A percentile compares a stretch with the other conserved stretches of the same genome.
Conservation (phyloP, 2,329 filamentous ascomycete species). For the Cytospora leucostoma region DNA sequence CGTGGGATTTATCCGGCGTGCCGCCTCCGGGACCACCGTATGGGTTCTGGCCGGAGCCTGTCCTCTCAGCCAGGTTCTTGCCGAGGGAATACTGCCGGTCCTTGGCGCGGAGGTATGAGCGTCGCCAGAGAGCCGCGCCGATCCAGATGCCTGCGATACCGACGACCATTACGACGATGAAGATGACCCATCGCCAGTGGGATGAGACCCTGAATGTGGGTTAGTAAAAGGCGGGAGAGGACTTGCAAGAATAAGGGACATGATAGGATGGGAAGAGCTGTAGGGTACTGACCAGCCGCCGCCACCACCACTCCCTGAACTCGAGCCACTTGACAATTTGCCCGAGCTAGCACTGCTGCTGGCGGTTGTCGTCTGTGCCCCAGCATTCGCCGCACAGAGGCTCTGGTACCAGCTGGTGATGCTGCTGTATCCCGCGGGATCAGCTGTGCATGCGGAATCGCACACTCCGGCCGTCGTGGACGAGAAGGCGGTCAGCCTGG, state of each 20-base stretch:
- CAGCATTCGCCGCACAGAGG: constrained; percentile 57
- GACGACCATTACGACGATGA: constrained; percentile 73
- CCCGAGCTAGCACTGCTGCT: constrained; percentile 34
- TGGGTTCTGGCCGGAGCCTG: constrained; percentile 33
- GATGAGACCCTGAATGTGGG: constrained; percentile 57
- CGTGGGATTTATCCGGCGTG: constrained; percentile 32
- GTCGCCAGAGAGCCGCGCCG: constrained; percentile 69
- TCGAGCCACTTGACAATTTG: constrained; percentile 31
- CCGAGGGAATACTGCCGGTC: constrained; percentile 57
- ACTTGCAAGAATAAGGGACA: constrained; percentile 6
- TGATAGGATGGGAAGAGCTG: neutral
- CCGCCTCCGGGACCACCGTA: constrained; percentile 39
- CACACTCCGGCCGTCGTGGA: constrained; percentile 62
- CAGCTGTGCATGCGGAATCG: constrained; percentile 55
- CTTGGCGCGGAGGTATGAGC: constrained; percentile 70
- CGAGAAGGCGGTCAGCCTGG: constrained; percentile 59
- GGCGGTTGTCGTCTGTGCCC: constrained; percentile 32
- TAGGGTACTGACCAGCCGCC: constrained; percentile 50
- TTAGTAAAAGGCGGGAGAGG: constrained; percentile 15
- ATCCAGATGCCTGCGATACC: constrained; percentile 68
- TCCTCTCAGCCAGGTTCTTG: constrained; percentile 41
- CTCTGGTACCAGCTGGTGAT: constrained; percentile 71
- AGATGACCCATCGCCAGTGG: constrained; percentile 80
- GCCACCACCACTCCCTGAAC: constrained; percentile 31
- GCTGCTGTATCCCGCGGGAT: constrained; percentile 51